A percentile compares a stretch with the other conserved stretches of the same genome.
phyloP scores from a whole-genome alignment of 2,329 filamentous ascomycete species.

The Exophiala phaeomuriformis region DNA sequence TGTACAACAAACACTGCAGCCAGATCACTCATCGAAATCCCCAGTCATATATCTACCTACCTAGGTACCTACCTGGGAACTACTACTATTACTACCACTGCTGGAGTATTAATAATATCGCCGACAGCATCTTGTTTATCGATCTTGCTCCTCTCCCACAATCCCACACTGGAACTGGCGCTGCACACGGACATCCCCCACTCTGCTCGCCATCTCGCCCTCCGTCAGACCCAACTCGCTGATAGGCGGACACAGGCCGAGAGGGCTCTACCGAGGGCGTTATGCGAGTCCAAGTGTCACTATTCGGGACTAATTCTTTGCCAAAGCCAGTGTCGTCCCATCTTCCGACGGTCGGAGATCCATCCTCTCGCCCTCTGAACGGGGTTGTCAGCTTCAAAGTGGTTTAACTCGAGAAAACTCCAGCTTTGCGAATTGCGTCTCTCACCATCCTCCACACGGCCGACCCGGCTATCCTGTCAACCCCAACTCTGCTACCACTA shows the following conservation, averaged over 20 bases:
- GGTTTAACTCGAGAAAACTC: neutral
- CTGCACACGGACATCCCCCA: neutral
- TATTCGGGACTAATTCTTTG: neutral
- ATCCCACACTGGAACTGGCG: too few relatives aligned
- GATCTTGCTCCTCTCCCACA: neutral
- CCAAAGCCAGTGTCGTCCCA: neutral
- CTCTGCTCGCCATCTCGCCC: neutral
- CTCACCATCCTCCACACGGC: slow-evolving; percentile 7
- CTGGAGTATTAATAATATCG: too few relatives aligned
- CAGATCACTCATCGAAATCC: too few relatives aligned
- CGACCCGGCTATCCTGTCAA: slow-evolving; percentile 6
- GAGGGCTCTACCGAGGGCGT: neutral
- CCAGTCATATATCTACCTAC: too few relatives aligned
- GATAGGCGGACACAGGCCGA: neutral
- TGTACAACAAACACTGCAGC: too few relatives aligned
- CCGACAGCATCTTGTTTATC: too few relatives aligned
- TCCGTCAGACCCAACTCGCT: neutral
- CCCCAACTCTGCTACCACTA: slow-evolving; percentile 1
- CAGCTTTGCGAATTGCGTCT: neutral
- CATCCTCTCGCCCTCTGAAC: neutral
- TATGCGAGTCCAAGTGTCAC: neutral
- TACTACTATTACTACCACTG: too few relatives aligned
- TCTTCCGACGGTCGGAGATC: neutral
- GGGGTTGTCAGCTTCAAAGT: neutral
- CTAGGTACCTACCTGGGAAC: too few relatives aligned